Evolutionary conservation across 2,329 filamentous ascomycete genomes (phyloP).

Genomic region (Taxawa tesnikishii): DNA sequence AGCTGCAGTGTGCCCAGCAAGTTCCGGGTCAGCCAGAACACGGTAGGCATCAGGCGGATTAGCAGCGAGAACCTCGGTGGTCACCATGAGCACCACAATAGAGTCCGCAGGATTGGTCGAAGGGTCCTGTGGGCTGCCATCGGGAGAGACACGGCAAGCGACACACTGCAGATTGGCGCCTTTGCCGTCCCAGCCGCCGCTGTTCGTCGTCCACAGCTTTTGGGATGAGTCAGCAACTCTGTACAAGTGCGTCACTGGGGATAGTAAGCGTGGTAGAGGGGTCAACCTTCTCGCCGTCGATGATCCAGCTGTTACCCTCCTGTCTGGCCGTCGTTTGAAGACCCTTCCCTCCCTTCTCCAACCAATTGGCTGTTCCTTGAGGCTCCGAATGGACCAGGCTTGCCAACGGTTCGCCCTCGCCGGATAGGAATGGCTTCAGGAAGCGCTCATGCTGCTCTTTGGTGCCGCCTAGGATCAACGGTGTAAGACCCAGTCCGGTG

Average conservation of each 20-base stretch:
- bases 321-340: constrained; percentile 35
- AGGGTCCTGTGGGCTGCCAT: constrained; percentile 5
- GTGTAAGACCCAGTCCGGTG: constrained; percentile 40
- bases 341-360: constrained; percentile 37
- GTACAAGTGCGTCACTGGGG: too few relatives aligned
- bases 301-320: constrained; percentile 39
- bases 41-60: constrained; percentile 31
- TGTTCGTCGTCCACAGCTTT: constrained; percentile 43
- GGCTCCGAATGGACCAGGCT: constrained; percentile 42
- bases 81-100: constrained; percentile 40
- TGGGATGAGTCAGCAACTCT: too few relatives aligned
- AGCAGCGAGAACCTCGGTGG: constrained; percentile 32
- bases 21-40: constrained; percentile 34
- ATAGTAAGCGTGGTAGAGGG: too few relatives aligned
- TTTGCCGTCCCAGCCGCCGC: constrained; percentile 39
- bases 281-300: constrained; percentile 45
- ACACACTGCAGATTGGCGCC: constrained; percentile 42
- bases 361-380: constrained; percentile 38
- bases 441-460: constrained; percentile 29
- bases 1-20: constrained; percentile 34
- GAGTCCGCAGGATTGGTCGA: constrained; percentile 18
- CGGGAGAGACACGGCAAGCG: constrained; percentile 31
- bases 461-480: constrained; percentile 34
- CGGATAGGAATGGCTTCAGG: constrained; percentile 34
- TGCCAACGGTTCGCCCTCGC: constrained; percentile 35